Base-by-base conservation (phyloP, 2,329 filamentous ascomycete species). In the Alternaria longipes region DNA sequence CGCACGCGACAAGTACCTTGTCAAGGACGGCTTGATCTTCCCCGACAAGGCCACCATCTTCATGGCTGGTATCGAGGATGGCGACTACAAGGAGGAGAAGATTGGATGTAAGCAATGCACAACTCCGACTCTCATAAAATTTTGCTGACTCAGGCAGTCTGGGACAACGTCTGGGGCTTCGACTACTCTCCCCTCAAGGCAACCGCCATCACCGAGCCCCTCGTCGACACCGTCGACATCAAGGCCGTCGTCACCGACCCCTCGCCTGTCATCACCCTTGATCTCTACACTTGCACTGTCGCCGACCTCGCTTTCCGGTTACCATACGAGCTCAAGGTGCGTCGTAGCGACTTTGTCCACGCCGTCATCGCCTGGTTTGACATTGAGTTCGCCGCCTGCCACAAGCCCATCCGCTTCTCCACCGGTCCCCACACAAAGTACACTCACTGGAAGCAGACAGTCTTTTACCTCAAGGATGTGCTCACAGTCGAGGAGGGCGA, bases 371-470 rank as follows among this genome's bases (percentile, higher is more conserved):
- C 94, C 11, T 99, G 95, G 95, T 99, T 99, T 83, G 95, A 99
- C 79, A 98, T 99, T 73, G 94, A 98, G 77, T 99, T 99, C 83
- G 91, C 92, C 53, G 94, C 93, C 61, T 98, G 95, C 87, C 95
- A 99, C 87, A 98, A 98, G 87, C 92, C 93, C 32, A 93, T 99
- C 77, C 89, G 90, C 76, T 99, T 99, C 86, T 97, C 92, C 55
- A 99, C 95, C 18, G 95, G 95, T 22, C 95, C 95, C 28, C 95
- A 98, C 83, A 96, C 94, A 73, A 98, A 97, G 84, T 98, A 98
- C 84, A 99, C 95, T 18, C 95, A 99, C 86, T 99, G 95, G 95
- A 99, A 99, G 85, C 95, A 99, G 85, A 99, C 95, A 12, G 95
- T 99, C 65, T 98, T 99, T 84, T 99, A 99, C 83, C 86, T 99